Percentiles rank a stretch among this genome's conserved stretches.
phyloP scores from a whole-genome alignment of 2,329 filamentous ascomycete genomes.

The Nectriaceae sp. region DNA sequence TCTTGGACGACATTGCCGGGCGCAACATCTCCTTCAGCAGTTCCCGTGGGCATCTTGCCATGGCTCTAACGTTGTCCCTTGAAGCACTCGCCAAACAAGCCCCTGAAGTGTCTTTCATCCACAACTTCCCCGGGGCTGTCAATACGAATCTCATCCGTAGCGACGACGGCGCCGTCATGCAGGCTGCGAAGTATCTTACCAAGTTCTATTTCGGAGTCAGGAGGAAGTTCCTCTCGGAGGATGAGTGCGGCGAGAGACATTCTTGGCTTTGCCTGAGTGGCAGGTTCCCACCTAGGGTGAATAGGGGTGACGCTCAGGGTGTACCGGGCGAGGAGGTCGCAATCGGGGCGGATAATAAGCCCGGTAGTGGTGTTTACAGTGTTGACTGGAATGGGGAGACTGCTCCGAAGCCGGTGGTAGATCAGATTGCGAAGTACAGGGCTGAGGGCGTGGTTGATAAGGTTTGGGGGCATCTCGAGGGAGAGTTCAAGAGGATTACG shows the following conservation, averaged over 20 bases:
- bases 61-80: constrained; percentile 26
- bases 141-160: constrained; percentile 26
- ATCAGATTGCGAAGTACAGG: constrained; percentile 16
- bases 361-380: constrained; percentile 27
- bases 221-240: constrained; percentile 16
- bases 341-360: constrained; percentile 18
- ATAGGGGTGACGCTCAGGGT: not conserved
- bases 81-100: constrained; percentile 24
- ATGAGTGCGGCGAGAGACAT: constrained; percentile 28
- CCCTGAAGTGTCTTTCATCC: constrained; percentile 29
- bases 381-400: constrained; percentile 25
- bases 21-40: constrained; percentile 21
- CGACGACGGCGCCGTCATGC: constrained; percentile 21
- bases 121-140: constrained; percentile 32
- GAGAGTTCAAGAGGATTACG: constrained; percentile 24
- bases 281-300: constrained; percentile 16
- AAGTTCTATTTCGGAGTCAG: constrained; percentile 5
- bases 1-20: constrained; percentile 23
- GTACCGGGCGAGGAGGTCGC: constrained; percentile 8
- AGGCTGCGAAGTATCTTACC: constrained; percentile 15
- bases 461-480: constrained; percentile 24
- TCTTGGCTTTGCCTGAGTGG: constrained; percentile 23
- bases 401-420: constrained; percentile 13
- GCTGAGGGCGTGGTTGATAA: constrained; percentile 20
- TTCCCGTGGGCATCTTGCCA: constrained; percentile 23